phyloP scores from a whole-genome alignment of 257 asterid genomes.

The Penstemon davidsonii region DNA sequence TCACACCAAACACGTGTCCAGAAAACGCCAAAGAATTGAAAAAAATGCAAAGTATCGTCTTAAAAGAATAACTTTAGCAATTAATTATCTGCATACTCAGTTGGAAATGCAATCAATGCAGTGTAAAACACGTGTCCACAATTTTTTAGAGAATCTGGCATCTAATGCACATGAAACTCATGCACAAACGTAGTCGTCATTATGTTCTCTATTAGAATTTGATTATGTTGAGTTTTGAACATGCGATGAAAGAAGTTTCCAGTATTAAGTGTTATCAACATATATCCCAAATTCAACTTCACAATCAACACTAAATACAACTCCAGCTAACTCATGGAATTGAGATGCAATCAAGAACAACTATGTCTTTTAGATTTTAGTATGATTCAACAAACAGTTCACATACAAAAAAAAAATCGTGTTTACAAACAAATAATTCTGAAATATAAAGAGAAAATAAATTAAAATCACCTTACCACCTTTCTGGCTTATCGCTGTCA shows the following conservation, averaged over 20 bases:
- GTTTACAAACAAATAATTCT: neutral
- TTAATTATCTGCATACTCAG: neutral
- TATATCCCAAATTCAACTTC: neutral
- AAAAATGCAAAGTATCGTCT: neutral
- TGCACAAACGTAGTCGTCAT: conserved; percentile 15
- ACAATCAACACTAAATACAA: neutral
- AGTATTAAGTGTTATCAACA: conserved; percentile 2
- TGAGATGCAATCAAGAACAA: neutral
- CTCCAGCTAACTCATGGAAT: neutral
- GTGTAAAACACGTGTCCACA: neutral
- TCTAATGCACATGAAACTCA: conserved; percentile 12
- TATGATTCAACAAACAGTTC: neutral
- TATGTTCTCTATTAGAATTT: neutral
- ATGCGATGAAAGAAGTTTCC: conserved; percentile 11
- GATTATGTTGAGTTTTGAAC: conserved; percentile 1
- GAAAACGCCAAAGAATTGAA: neutral
- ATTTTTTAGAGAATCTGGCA: neutral
- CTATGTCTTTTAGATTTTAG: neutral
- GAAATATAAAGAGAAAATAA: neutral
- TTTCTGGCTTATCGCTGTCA: neutral
- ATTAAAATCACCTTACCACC: neutral
- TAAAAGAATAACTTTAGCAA: neutral
- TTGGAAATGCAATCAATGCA: neutral
- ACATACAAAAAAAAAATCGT: too few relatives aligned
- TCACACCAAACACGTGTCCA: neutral